Evolutionary conservation across 1,284 basidiomycete species (phyloP).

Genomic region (Ceraceosorus guamensis): DNA sequence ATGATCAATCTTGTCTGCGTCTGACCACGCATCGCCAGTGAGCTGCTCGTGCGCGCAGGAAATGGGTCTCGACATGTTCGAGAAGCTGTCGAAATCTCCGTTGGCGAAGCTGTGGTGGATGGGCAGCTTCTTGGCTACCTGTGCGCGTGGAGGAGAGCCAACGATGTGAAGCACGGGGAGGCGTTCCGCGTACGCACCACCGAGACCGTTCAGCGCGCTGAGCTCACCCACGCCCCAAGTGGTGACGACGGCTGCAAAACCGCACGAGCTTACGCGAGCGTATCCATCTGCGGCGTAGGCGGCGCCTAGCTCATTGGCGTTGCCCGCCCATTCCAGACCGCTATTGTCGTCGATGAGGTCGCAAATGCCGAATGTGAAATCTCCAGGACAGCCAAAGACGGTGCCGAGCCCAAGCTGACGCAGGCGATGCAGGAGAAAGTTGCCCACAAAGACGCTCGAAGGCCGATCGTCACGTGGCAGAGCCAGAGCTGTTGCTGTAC

Average conservation of each 20-base stretch:
- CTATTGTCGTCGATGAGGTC: constrained; percentile 65
- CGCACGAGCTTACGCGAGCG: constrained; percentile 1
- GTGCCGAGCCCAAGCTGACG: not conserved
- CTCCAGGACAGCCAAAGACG: constrained; percentile 62
- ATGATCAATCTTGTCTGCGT: constrained; percentile 66
- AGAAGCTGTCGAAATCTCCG: constrained; percentile 62
- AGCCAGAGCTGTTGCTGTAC: no score
- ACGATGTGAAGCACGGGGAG: constrained; percentile 87
- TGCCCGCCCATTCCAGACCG: constrained; percentile 54
- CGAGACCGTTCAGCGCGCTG: constrained; percentile 55
- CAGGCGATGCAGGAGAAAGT: no score
- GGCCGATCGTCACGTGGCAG: no score
- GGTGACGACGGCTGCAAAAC: constrained; percentile 33
- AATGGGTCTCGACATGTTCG: constrained; percentile 67
- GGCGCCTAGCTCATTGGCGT: constrained; percentile 56
- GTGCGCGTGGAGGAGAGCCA: constrained; percentile 69
- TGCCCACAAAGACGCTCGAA: no score
- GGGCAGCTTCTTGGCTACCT: constrained; percentile 54
- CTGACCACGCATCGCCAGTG: not conserved
- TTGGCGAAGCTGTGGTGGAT: constrained; percentile 20
- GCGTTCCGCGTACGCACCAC: constrained; percentile 62
- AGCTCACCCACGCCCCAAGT: constrained; percentile 82
- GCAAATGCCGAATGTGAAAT: constrained; percentile 69
- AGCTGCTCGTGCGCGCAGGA: constrained; percentile 62
- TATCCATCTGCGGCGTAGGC: constrained; percentile 12